Percentiles rank a stretch among this genome's conserved stretches.
Conservation (phyloP, 139 green algal genomes). For the Haematococcus lacustris region DNA sequence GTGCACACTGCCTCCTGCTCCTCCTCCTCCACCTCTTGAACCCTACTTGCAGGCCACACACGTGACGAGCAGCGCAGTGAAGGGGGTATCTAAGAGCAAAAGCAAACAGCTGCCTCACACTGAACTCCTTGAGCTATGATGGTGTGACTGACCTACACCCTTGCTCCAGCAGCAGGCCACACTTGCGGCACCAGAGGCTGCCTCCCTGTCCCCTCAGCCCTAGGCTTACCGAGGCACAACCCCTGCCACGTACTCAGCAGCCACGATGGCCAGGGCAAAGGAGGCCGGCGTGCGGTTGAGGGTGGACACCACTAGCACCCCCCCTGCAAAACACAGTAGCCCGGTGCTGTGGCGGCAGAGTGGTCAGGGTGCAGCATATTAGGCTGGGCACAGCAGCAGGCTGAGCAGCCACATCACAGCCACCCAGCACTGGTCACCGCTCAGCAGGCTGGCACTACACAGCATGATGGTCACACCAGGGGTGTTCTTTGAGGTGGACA, state of each 20-base stretch:
- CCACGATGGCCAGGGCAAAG: conserved; percentile 74
- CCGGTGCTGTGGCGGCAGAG: conserved; percentile 8
- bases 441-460: too few relatives aligned
- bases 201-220: neutral
- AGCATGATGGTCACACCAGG: too few relatives aligned
- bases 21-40: neutral
- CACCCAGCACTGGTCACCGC: too few relatives aligned
- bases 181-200: neutral
- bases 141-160: neutral
- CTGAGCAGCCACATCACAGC: too few relatives aligned
- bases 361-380: conserved; percentile 31
- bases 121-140: neutral
- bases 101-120: neutral
- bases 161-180: neutral
- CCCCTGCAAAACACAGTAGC: conserved; percentile 22
- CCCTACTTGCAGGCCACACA: neutral
- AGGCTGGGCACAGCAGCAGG: too few relatives aligned
- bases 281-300: conserved; percentile 78
- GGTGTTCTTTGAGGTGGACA: too few relatives aligned
- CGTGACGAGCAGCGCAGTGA: neutral
- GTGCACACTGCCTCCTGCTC: neutral
- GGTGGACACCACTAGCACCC: conserved; percentile 63
- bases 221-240: conserved; percentile 38
- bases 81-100: neutral
- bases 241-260: conserved; percentile 70